phyloP scores from a whole-genome alignment of 305 asterid genomes.

The Rubia peregrina region DNA sequence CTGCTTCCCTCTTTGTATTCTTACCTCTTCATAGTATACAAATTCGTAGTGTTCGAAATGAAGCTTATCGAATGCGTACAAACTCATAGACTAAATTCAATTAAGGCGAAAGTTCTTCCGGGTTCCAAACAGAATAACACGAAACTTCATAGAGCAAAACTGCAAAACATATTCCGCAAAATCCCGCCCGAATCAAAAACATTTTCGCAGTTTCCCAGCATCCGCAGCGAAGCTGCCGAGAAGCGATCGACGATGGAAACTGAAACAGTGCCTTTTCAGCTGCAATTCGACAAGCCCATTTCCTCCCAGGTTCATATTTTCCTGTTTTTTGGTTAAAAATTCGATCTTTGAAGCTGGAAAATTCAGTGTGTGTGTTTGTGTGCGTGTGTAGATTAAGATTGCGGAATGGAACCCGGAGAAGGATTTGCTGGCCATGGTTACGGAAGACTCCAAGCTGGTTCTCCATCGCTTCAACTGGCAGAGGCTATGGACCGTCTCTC shows the following conservation, averaged over 20 bases:
- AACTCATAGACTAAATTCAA: not conserved
- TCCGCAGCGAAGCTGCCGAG: not conserved
- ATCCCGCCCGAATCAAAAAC: conserved; percentile 4
- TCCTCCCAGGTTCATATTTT: conserved; percentile 54
- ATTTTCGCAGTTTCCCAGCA: not conserved
- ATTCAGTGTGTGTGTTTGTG: not conserved
- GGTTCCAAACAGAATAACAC: not conserved
- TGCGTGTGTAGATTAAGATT: conserved; percentile 54
- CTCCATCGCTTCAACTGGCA: conserved; percentile 99
- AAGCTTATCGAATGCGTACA: conserved; percentile 2
- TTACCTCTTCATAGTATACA: not conserved
- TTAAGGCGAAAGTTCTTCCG: not conserved
- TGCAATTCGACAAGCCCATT: conserved; percentile 83
- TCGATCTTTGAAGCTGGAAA: not conserved
- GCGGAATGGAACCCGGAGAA: conserved; percentile 99
- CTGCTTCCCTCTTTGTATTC: not conserved
- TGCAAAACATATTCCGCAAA: not conserved
- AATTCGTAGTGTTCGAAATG: not conserved
- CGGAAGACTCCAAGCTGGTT: conserved; percentile 76
- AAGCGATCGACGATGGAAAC: not conserved
- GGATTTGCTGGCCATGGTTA: conserved; percentile 90
- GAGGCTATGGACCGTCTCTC: conserved; percentile 84
- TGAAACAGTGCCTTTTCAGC: conserved; percentile 60
- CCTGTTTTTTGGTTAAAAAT: not conserved
- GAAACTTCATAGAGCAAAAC: not conserved